Percentiles rank a stretch among this genome's conserved stretches.
Evolutionary conservation across 225 moss, liverwort and hornwort species (phyloP).

Genomic region (Polytrichum formosum): DNA sequence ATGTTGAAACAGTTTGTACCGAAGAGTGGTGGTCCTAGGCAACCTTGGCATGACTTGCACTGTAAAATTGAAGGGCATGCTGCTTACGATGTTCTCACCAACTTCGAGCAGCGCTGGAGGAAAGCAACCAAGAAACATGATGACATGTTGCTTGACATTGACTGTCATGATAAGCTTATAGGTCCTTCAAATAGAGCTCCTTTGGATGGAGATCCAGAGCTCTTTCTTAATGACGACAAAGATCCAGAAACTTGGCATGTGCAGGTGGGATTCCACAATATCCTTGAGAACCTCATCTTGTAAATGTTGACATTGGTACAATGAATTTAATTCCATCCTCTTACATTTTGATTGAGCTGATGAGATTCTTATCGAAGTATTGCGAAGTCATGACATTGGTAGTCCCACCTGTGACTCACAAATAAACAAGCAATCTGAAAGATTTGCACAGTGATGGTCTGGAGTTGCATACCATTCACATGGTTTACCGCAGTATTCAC

Average conservation of each 20-base stretch:
- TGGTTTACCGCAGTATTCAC: not conserved
- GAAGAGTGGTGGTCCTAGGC: slow-evolving; percentile 75
- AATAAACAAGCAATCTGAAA: too few species aligned
- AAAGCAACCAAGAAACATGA: slow-evolving; percentile 63
- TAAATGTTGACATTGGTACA: not conserved
- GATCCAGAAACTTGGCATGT: slow-evolving; percentile 74
- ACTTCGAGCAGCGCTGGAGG: slow-evolving; percentile 88
- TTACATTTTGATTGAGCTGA: not conserved
- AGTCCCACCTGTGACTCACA: not conserved
- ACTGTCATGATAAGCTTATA: slow-evolving; percentile 43
- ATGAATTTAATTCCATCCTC: not conserved
- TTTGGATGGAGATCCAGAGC: slow-evolving; percentile 48
- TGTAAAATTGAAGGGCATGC: slow-evolving; percentile 91
- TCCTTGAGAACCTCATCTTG: not conserved
- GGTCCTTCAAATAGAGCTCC: slow-evolving; percentile 59
- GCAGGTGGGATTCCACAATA: slow-evolving; percentile 26
- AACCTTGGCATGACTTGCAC: slow-evolving; percentile 96
- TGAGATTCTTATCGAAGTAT: not conserved
- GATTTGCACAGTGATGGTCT: too few species aligned
- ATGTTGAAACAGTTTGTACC: slow-evolving; percentile 24
- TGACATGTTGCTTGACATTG: slow-evolving; percentile 67
- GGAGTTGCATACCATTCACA: not conserved
- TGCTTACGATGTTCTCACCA: slow-evolving; percentile 88
- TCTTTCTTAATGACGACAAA: slow-evolving; percentile 32
- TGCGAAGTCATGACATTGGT: not conserved